Percentiles rank a stretch among this genome's conserved stretches.
Conservation (phyloP, 2,329 filamentous ascomycete genomes). For the Sarocladium kiliense region DNA sequence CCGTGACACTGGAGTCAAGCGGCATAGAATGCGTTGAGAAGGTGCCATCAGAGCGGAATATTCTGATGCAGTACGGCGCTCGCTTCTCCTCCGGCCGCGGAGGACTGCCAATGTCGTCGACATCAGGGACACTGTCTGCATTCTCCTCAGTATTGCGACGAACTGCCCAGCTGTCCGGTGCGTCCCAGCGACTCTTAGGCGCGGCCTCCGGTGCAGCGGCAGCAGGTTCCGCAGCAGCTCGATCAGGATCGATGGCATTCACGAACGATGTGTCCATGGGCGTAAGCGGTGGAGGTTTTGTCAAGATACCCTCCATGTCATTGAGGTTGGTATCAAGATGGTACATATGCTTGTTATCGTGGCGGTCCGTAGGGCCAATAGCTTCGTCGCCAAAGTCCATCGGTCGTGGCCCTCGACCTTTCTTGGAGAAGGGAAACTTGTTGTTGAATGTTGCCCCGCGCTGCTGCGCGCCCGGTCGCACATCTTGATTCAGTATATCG, state of each 20-base stretch:
- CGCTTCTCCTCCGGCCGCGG: constrained; percentile 68
- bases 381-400: constrained; percentile 53
- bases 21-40: constrained; percentile 87
- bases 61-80: constrained; percentile 82
- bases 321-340: constrained; percentile 82
- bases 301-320: constrained; percentile 88
- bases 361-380: constrained; percentile 55
- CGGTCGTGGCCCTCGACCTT: constrained; percentile 38
- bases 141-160: constrained; percentile 66
- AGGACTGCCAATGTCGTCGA: constrained; percentile 64
- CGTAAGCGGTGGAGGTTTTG: constrained; percentile 63
- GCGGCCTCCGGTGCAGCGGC: constrained; percentile 13
- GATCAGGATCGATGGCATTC: constrained; percentile 37
- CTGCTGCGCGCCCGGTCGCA: constrained; percentile 18
- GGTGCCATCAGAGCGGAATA: constrained; percentile 89
- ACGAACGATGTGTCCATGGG: constrained; percentile 59
- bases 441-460: constrained; percentile 55
- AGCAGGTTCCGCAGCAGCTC: constrained; percentile 22
- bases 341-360: constrained; percentile 60
- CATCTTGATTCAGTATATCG: constrained; percentile 22
- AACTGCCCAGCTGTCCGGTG: constrained; percentile 95
- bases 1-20: constrained; percentile 76
- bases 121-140: constrained; percentile 48
- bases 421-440: constrained; percentile 58
- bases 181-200: constrained; percentile 71